These are phyloP conservation scores for Trichoderma sp. DNA, from an alignment of 2,329 filamentous ascomycete species.

Conservation along the genomic window DNA sequence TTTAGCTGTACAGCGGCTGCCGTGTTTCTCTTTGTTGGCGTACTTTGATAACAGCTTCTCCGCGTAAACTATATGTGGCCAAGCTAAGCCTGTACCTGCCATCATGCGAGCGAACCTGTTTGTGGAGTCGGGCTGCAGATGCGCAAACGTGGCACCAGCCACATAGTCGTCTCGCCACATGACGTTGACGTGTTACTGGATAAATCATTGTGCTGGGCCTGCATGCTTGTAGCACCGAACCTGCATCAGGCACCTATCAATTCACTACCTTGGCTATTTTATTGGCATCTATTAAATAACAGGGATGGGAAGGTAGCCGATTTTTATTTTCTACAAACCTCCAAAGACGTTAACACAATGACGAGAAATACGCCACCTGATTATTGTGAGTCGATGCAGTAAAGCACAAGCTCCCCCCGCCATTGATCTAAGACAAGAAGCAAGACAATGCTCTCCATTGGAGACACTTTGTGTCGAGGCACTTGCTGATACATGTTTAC, in stretches of 20 bases:
- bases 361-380: constrained; percentile 48
- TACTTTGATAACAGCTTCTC: neutral
- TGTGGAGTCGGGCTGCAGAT: constrained; percentile 5
- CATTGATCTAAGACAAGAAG: neutral
- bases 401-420: neutral
- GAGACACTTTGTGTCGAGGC: neutral
- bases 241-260: constrained; percentile 16
- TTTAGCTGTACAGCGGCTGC: neutral
- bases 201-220: neutral
- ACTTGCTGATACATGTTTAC: neutral
- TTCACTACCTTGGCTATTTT: constrained; percentile 1
- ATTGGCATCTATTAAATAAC: neutral
- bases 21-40: neutral
- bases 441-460: neutral
- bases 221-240: neutral
- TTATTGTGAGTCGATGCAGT: constrained; percentile 50
- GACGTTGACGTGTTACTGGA: constrained; percentile 36
- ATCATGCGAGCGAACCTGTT: neutral
- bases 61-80: neutral
- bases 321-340: neutral
- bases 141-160: constrained; percentile 25
- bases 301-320: neutral
- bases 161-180: constrained; percentile 40
- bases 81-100: neutral
- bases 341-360: constrained; percentile 30